Conservation (phyloP, 805 yeast species). For the Isabelozyma pseudorhagii region DNA sequence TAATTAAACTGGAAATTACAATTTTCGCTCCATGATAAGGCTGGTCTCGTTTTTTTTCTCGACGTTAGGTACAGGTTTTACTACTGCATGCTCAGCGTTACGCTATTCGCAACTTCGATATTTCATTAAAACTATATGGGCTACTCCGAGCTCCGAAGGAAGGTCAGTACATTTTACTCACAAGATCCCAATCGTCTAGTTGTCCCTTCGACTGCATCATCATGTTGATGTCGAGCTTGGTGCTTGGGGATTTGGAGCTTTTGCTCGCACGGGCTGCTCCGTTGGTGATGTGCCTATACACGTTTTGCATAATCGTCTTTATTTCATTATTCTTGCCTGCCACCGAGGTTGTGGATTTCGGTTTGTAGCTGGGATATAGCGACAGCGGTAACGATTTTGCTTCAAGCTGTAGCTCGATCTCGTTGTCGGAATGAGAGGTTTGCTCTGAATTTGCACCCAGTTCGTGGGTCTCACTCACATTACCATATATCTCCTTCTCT, state of each 20-base stretch:
- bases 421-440: background rate
- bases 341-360: background rate
- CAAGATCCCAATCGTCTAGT: slow-evolving; percentile 35
- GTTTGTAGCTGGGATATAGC: background rate
- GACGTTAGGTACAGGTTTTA: background rate
- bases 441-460: background rate
- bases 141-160: background rate
- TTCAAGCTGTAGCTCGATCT: background rate
- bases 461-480: slow-evolving; percentile 17
- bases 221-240: slow-evolving; percentile 6
- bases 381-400: background rate
- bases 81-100: background rate
- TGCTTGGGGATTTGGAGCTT: background rate
- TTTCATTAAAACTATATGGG: too few species aligned
- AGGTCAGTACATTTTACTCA: slow-evolving; percentile 23
- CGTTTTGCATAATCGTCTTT: slow-evolving; percentile 27
- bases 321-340: slow-evolving; percentile 9
- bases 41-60: background rate
- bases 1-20: background rate
- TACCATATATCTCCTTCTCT: slow-evolving; percentile 17
- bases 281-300: slow-evolving; percentile 21
- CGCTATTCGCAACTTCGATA: background rate
- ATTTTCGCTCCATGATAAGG: background rate
- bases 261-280: slow-evolving; percentile 9
- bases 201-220: slow-evolving; percentile 18